Evolutionary conservation across 345 rosid genomes (phyloP).

Genomic region (Euphorbia peplus): DNA sequence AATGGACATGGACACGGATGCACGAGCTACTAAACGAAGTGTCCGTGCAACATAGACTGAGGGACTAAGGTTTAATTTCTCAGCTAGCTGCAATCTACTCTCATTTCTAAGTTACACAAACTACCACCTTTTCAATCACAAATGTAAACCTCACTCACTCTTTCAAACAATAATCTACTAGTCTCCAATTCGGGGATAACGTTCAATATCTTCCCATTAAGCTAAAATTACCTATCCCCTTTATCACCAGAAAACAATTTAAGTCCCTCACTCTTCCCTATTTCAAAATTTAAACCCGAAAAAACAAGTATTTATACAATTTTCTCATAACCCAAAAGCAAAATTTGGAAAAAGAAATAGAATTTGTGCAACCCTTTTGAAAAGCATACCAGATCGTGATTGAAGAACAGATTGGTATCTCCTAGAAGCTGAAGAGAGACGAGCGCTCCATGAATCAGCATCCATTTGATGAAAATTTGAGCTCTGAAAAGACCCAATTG

Average conservation of each 20-base stretch:
- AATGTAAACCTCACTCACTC: no score
- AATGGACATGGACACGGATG: no score
- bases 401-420: conserved; percentile 78
- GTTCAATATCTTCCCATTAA: not conserved
- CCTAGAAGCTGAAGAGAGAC: conserved; percentile 75
- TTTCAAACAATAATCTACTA: not conserved
- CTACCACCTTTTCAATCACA: no score
- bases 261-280: not conserved
- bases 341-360: not conserved
- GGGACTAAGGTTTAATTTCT: no score
- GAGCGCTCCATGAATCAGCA: conserved; percentile 83
- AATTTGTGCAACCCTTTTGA: no score
- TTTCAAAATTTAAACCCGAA: not conserved
- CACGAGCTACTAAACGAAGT: no score
- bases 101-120: no score
- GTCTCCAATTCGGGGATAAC: not conserved
- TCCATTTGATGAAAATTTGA: conserved; percentile 41
- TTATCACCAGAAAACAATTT: not conserved
- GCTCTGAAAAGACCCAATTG: not conserved
- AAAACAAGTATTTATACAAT: no score
- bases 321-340: conserved; percentile 1
- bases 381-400: conserved; percentile 82
- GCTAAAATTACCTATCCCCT: not conserved
- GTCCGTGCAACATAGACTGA: no score
- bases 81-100: no score